A percentile compares a stretch with the other conserved stretches of the same genome.
Conservation (phyloP, 2,329 filamentous ascomycete species). For the Cercospora berteroae region DNA sequence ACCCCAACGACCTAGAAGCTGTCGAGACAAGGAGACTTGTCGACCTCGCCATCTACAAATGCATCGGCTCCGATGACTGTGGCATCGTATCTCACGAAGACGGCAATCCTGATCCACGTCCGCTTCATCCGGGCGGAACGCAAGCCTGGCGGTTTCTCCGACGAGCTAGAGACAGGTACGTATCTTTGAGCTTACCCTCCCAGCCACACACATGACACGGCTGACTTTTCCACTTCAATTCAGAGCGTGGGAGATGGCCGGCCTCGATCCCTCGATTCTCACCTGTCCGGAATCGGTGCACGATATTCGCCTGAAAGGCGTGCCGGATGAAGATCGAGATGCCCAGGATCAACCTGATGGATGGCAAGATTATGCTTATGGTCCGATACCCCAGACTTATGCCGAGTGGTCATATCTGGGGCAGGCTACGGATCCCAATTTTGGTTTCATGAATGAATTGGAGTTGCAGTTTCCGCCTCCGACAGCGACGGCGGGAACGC, state of each 20-base stretch:
- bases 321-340: constrained; percentile 22
- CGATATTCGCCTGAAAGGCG: constrained; percentile 22
- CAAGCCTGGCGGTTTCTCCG: constrained; percentile 28
- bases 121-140: constrained; percentile 23
- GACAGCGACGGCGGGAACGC: neutral
- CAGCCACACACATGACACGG: neutral
- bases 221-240: neutral
- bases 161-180: constrained; percentile 22
- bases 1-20: constrained; percentile 23
- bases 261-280: constrained; percentile 25
- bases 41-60: constrained; percentile 27
- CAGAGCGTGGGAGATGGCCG: constrained; percentile 28
- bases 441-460: constrained; percentile 24
- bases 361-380: constrained; percentile 25
- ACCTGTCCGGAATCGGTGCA: constrained; percentile 24
- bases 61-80: constrained; percentile 24
- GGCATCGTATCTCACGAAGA: constrained; percentile 25
- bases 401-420: constrained; percentile 24
- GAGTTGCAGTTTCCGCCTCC: constrained; percentile 19
- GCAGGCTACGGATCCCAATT: constrained; percentile 24
- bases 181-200: neutral
- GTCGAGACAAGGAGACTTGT: constrained; percentile 25
- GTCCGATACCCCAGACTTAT: constrained; percentile 23
- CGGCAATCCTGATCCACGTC: constrained; percentile 23
- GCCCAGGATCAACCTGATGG: constrained; percentile 19